Evolutionary conservation across 768 basidiomycete genomes (phyloP).

Genomic region (Kwoniella heveanensis): DNA sequence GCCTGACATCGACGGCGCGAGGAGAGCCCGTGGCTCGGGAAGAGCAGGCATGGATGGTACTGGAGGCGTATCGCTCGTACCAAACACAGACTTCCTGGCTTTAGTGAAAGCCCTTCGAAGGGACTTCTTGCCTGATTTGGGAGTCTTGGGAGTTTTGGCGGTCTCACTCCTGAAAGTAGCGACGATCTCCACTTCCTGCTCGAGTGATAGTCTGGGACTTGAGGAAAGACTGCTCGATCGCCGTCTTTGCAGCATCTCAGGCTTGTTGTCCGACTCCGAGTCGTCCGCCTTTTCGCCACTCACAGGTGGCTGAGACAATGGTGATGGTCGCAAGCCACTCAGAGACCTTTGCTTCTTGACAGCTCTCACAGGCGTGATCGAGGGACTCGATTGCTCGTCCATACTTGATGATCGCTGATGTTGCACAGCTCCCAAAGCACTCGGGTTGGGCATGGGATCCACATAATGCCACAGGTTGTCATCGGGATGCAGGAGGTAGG

Average conservation of each 20-base stretch:
- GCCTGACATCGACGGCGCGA: slow-evolving; percentile 2
- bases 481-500: slow-evolving; percentile 48
- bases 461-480: slow-evolving; percentile 39
- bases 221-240: slow-evolving; percentile 17
- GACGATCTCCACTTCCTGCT: slow-evolving; percentile 14
- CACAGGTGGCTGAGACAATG: slow-evolving; percentile 27
- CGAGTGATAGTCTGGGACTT: slow-evolving; percentile 8
- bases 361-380: slow-evolving; percentile 1
- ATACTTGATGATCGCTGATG: not conserved
- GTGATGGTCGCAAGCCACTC: slow-evolving; percentile 24
- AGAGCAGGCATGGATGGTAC: slow-evolving; percentile 11
- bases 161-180: slow-evolving; percentile 4
- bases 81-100: slow-evolving; percentile 15
- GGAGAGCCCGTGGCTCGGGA: slow-evolving; percentile 5
- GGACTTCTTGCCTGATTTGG: slow-evolving; percentile 22
- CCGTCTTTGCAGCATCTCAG: slow-evolving; percentile 3
- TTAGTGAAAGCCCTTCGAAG: slow-evolving; percentile 16
- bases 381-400: slow-evolving; percentile 5
- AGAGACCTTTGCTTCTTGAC: slow-evolving; percentile 22
- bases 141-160: slow-evolving; percentile 7
- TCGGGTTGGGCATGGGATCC: slow-evolving; percentile 25
- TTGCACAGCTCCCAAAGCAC: not conserved
- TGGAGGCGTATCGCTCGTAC: not conserved
- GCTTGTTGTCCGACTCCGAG: not conserved
- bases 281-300: slow-evolving; percentile 6